Evolutionary conservation across 2,329 filamentous ascomycete species (phyloP).

Genomic region (Colletotrichum karsti): DNA sequence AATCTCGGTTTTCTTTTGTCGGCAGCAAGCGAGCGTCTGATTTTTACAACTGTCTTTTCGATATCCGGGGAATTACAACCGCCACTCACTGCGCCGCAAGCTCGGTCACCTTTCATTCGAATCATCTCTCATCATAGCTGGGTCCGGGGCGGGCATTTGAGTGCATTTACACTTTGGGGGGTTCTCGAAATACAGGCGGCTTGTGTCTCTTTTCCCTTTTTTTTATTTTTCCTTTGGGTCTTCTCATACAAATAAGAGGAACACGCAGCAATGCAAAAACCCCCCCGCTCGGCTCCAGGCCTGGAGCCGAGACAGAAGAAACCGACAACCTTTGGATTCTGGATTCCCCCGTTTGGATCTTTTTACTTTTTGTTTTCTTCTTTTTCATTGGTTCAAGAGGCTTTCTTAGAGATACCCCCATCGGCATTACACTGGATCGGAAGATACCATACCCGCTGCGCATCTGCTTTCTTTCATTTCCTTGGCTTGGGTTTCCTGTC

Average conservation of each 20-base stretch:
- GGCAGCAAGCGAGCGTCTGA: slow-evolving; percentile 56
- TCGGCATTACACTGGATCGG: slow-evolving; percentile 36
- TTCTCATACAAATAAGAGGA: slow-evolving; percentile 60
- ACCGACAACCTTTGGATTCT: slow-evolving; percentile 46
- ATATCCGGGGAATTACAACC: slow-evolving; percentile 48
- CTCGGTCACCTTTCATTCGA: slow-evolving; percentile 33
- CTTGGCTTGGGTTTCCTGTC: slow-evolving; percentile 48
- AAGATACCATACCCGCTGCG: slow-evolving; percentile 36
- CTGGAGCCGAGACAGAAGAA: slow-evolving; percentile 52
- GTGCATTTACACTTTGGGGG: slow-evolving; percentile 64
- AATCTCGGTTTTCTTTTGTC: slow-evolving; percentile 32
- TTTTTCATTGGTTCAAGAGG: slow-evolving; percentile 48
- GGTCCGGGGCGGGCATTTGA: slow-evolving; percentile 59
- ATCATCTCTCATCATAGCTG: slow-evolving; percentile 61
- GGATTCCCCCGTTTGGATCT: slow-evolving; percentile 45
- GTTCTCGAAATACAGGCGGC: slow-evolving; percentile 53
- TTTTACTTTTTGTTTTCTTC: slow-evolving; percentile 39
- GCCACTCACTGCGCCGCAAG: slow-evolving; percentile 59
- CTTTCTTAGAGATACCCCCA: slow-evolving; percentile 51
- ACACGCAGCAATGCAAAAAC: slow-evolving; percentile 72
- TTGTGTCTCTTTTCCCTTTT: slow-evolving; percentile 43
- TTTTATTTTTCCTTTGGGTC: slow-evolving; percentile 40
- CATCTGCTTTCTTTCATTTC: slow-evolving; percentile 49
- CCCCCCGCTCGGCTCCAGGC: slow-evolving; percentile 51
- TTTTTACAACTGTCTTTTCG: slow-evolving; percentile 42